These are phyloP conservation scores for Ailanthus altissimus DNA, from an alignment of 345 rosid species.

Conservation along the genomic window DNA sequence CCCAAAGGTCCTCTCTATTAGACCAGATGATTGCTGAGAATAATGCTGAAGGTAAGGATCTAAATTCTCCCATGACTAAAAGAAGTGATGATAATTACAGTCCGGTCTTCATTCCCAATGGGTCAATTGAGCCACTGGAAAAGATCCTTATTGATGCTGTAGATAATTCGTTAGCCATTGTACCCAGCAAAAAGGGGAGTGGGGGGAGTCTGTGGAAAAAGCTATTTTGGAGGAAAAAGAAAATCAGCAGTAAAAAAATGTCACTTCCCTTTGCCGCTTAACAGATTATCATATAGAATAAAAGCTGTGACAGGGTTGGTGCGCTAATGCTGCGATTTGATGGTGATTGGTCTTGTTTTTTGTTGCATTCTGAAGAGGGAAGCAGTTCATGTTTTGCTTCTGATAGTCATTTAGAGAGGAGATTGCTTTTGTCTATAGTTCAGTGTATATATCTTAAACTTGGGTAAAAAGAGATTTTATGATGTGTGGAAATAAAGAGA, in stretches of 20 bases:
- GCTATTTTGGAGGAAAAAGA: slow-evolving; percentile 64
- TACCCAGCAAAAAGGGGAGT: slow-evolving; percentile 53
- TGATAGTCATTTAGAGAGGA: not conserved
- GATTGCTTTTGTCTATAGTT: slow-evolving; percentile 21
- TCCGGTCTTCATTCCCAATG: slow-evolving; percentile 33
- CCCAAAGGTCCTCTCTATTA: slow-evolving; percentile 70
- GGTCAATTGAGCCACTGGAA: slow-evolving; percentile 43
- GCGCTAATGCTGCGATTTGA: not conserved
- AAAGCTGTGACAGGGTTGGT: not conserved
- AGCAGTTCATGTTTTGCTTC: slow-evolving; percentile 7
- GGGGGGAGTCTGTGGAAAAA: slow-evolving; percentile 67
- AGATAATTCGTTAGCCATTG: slow-evolving; percentile 50
- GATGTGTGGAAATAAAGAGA: not conserved
- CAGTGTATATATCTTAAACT: slow-evolving; percentile 25
- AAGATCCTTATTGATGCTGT: slow-evolving; percentile 34
- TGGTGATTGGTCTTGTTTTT: not conserved
- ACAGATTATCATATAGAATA: slow-evolving; percentile 1
- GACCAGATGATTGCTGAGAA: slow-evolving; percentile 93
- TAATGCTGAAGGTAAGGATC: slow-evolving; percentile 22
- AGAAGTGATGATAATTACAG: slow-evolving; percentile 24
- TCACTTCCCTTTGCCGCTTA: slow-evolving; percentile 38
- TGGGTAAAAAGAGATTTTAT: not conserved
- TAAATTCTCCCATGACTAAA: slow-evolving; percentile 19
- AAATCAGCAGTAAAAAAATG: slow-evolving; percentile 42
- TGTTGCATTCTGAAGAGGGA: not conserved